These are phyloP conservation scores for Lumnitzera littorea DNA, from an alignment of 345 rosid species.

Conservation along the genomic window DNA sequence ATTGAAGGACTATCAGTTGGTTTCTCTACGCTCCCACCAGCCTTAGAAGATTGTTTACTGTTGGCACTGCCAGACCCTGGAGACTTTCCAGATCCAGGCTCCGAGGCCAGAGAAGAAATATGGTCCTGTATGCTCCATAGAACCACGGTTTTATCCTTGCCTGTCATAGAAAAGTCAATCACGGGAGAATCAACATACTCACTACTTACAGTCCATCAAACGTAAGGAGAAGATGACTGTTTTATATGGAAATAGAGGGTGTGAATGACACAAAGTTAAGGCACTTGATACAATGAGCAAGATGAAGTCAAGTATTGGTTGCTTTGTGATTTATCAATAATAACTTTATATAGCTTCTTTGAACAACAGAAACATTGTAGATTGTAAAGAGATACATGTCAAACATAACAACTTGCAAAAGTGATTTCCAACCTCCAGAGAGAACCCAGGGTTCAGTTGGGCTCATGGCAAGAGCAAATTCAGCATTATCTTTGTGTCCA, in stretches of 20 bases:
- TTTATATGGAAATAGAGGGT: too few relatives aligned
- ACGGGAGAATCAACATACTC: neutral
- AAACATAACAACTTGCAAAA: neutral
- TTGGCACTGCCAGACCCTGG: slow-evolving; percentile 28
- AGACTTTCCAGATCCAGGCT: slow-evolving; percentile 29
- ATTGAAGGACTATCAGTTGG: slow-evolving; percentile 33
- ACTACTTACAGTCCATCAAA: neutral
- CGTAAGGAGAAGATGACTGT: neutral
- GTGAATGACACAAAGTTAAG: too few relatives aligned
- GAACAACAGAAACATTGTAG: too few relatives aligned
- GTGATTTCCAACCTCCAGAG: slow-evolving; percentile 42
- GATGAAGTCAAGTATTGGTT: too few relatives aligned
- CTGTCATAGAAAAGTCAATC: slow-evolving; percentile 21
- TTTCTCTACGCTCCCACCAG: slow-evolving; percentile 35
- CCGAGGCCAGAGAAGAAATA: slow-evolving; percentile 35
- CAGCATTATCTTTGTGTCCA: slow-evolving; percentile 55
- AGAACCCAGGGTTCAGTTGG: slow-evolving; percentile 53
- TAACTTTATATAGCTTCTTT: too few relatives aligned
- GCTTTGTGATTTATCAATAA: too few relatives aligned
- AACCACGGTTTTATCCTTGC: slow-evolving; percentile 52
- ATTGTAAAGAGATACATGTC: slow-evolving; percentile 2
- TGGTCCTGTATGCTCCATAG: slow-evolving; percentile 67
- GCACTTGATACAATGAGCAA: too few relatives aligned
- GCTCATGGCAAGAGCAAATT: slow-evolving; percentile 64
- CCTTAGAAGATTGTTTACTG: slow-evolving; percentile 31